Percentiles rank a stretch among this genome's conserved stretches.
Evolutionary conservation across 306 rosid genomes (phyloP).

Genomic region (Lupinus albus): DNA sequence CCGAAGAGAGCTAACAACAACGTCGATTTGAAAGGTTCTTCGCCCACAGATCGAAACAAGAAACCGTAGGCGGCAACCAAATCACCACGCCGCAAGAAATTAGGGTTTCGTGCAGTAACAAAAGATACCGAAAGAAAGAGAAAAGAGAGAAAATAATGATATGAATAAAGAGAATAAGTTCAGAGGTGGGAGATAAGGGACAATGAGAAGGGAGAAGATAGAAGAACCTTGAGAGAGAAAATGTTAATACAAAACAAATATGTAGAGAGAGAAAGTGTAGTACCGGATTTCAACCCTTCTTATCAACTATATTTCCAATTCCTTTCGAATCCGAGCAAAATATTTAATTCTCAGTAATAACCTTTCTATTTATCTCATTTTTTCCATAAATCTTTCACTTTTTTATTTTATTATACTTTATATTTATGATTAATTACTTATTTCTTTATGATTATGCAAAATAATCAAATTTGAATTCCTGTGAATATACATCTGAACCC

Average conservation of each 20-base stretch:
- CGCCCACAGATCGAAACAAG: constrained; percentile 49
- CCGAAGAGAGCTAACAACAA: constrained; percentile 11
- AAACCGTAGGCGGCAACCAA: constrained; percentile 40
- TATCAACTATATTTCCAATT: constrained; percentile 42
- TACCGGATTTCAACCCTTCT: constrained; percentile 68
- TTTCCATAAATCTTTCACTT: no score
- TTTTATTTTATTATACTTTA: no score
- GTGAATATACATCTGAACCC: no score
- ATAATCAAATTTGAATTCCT: no score
- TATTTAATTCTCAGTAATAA: no score
- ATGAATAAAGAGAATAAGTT: background rate
- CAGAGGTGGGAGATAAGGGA: constrained; percentile 67
- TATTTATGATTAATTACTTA: no score
- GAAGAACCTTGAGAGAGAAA: constrained; percentile 48
- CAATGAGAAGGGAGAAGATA: constrained; percentile 68
- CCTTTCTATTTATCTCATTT: no score
- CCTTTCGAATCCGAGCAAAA: constrained; percentile 58
- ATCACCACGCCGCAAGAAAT: constrained; percentile 43
- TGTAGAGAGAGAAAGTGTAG: constrained; percentile 51
- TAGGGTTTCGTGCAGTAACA: constrained; percentile 31
- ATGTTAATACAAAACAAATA: constrained; percentile 9
- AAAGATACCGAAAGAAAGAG: background rate
- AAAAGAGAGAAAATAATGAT: background rate
- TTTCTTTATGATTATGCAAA: no score
- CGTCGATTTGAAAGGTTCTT: background rate